These are phyloP conservation scores for Angomonas deanei DNA, from an alignment of 208 protist genomes.

Conservation along the genomic window DNA sequence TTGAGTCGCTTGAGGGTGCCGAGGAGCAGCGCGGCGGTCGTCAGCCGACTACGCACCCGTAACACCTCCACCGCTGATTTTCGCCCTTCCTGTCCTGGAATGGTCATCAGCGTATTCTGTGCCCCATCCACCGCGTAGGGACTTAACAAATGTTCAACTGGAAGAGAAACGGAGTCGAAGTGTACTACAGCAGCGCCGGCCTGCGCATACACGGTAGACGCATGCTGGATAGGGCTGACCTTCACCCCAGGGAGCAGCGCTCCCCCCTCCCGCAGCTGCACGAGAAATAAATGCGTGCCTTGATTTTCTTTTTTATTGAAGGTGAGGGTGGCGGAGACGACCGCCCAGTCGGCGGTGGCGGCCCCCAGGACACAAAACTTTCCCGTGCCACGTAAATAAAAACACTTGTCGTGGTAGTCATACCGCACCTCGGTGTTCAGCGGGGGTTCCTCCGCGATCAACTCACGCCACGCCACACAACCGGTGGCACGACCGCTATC, in stretches of 20 bases:
- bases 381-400: conserved; percentile 72
- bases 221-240: conserved; percentile 40
- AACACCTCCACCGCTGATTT: conserved; percentile 47
- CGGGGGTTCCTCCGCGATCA: conserved; percentile 65
- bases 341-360: conserved; percentile 66
- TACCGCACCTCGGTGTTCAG: conserved; percentile 84
- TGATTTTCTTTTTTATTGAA: conserved; percentile 73
- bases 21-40: conserved; percentile 63
- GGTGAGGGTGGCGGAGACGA: conserved; percentile 78
- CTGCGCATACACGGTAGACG: conserved; percentile 36
- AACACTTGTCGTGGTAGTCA: conserved; percentile 64
- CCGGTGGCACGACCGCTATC: conserved; percentile 58
- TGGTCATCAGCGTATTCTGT: conserved; percentile 32
- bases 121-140: conserved; percentile 46
- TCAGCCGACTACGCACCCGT: conserved; percentile 52
- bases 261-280: conserved; percentile 58
- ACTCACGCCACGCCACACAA: conserved; percentile 65
- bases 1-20: conserved; percentile 61
- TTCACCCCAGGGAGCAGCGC: conserved; percentile 34
- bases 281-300: conserved; percentile 68
- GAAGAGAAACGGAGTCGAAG: conserved; percentile 70
- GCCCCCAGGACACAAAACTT: conserved; percentile 82
- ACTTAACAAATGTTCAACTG: conserved; percentile 43
- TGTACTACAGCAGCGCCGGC: conserved; percentile 64
- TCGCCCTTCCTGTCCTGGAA: conserved; percentile 24